Evolutionary conservation across 1,284 basidiomycete species (phyloP).

Genomic region (Sanghuangporus baumii): DNA sequence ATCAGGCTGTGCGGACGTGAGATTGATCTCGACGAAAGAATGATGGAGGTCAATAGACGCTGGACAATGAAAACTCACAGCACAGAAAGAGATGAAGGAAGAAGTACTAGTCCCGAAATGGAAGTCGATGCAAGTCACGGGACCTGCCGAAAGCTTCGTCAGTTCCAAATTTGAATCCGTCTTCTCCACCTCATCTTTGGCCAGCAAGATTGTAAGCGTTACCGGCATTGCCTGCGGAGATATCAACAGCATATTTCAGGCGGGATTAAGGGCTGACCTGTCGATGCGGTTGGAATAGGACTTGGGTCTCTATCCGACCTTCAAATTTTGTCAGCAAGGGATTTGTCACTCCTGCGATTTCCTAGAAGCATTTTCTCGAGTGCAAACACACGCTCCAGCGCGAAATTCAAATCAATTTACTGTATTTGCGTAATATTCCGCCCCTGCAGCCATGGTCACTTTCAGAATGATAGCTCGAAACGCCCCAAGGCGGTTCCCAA

Average conservation of each 20-base stretch:
- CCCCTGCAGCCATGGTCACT: constrained; percentile 7
- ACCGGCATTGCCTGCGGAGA: not conserved
- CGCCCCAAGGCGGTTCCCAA: constrained; percentile 5
- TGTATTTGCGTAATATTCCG: not conserved
- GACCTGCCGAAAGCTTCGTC: constrained; percentile 4
- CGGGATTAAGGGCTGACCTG: not conserved
- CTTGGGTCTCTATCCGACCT: not conserved
- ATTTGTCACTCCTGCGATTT: not conserved
- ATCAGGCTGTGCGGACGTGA: no score
- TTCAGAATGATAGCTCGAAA: constrained; percentile 13
- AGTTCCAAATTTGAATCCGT: not conserved
- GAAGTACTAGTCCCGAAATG: not conserved
- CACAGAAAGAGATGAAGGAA: not conserved
- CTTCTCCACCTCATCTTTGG: not conserved
- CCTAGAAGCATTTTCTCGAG: not conserved
- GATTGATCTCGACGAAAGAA: not conserved
- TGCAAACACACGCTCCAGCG: not conserved
- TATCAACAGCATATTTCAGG: not conserved
- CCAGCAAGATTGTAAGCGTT: not conserved
- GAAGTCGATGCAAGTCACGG: not conserved
- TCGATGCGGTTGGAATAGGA: not conserved
- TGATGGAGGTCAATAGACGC: not conserved
- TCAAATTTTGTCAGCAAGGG: not conserved
- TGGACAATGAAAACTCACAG: not conserved
- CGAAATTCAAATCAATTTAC: not conserved